phyloP scores from a whole-genome alignment of 2,329 filamentous ascomycete genomes.

The Coleophoma crateriformis region DNA sequence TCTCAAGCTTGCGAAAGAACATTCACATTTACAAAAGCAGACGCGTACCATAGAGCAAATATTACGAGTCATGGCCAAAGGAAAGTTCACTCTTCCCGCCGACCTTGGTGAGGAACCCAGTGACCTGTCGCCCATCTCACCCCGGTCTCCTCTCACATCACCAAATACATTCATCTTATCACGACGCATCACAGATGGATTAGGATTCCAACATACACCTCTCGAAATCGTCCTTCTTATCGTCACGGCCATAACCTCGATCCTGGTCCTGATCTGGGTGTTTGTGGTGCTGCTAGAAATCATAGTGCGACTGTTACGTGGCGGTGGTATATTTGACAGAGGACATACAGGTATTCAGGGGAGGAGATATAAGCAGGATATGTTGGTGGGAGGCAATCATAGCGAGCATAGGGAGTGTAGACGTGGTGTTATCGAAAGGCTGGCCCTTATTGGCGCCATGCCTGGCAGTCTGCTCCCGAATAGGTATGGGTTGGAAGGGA shows the following conservation, averaged over 20 bases:
- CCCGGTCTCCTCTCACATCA: background rate
- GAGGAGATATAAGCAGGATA: background rate
- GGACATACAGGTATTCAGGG: background rate
- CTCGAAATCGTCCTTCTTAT: conserved; percentile 7
- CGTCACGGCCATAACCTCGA: conserved; percentile 2
- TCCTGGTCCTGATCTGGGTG: conserved; percentile 9
- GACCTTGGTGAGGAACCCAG: no score
- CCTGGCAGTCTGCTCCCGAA: background rate
- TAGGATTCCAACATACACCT: conserved; percentile 4
- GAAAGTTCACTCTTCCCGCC: background rate
- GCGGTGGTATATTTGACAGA: background rate
- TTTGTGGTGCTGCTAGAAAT: no score
- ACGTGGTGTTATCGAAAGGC: background rate
- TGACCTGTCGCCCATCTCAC: background rate
- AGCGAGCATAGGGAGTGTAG: background rate
- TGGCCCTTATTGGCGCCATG: background rate
- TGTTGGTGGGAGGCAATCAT: background rate
- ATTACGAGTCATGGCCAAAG: no score
- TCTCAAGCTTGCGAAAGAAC: no score
- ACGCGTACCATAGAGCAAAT: no score
- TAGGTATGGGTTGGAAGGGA: background rate
- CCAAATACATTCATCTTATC: background rate
- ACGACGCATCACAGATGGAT: background rate
- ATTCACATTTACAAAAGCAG: no score
- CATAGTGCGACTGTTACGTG: no score